phyloP scores from a whole-genome alignment of 2,329 filamentous ascomycete species.

The Sporothrix phasma region DNA sequence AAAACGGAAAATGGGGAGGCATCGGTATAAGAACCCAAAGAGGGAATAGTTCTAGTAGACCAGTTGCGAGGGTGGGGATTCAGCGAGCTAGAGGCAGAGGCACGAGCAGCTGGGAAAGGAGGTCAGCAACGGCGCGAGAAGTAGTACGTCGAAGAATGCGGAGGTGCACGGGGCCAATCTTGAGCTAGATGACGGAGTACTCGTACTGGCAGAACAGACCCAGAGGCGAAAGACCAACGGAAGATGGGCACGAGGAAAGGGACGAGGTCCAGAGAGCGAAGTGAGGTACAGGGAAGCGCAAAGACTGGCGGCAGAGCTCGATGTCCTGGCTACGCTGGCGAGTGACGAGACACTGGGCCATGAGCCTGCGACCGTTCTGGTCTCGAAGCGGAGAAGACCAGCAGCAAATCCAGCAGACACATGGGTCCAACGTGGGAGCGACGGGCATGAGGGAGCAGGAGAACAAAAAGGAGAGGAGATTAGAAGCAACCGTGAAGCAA shows the following conservation, averaged over 20 bases:
- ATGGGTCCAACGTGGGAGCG: no score
- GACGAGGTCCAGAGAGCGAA: neutral
- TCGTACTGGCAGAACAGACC: neutral
- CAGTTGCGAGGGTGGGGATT: conserved; percentile 1
- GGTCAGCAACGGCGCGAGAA: neutral
- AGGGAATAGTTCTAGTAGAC: neutral
- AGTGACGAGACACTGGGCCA: conserved; percentile 3
- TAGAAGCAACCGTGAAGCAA: no score
- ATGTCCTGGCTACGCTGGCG: neutral
- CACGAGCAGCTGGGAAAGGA: neutral
- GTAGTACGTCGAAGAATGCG: neutral
- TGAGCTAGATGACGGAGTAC: no score
- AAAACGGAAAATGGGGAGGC: conserved; percentile 1
- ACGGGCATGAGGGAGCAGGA: no score
- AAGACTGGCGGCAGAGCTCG: neutral
- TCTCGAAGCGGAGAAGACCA: neutral
- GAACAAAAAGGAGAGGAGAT: no score
- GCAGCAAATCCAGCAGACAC: neutral
- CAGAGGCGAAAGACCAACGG: neutral
- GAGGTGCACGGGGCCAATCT: neutral
- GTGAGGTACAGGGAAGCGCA: no score
- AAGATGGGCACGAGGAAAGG: neutral
- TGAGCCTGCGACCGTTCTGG: neutral
- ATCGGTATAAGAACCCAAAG: conserved; percentile 2
- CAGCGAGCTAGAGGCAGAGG: neutral